A percentile compares a stretch with the other conserved stretches of the same genome.
These are phyloP conservation scores for Bruguiera gymnorhiza DNA, from an alignment of 345 rosid genomes.

Conservation along the genomic window DNA sequence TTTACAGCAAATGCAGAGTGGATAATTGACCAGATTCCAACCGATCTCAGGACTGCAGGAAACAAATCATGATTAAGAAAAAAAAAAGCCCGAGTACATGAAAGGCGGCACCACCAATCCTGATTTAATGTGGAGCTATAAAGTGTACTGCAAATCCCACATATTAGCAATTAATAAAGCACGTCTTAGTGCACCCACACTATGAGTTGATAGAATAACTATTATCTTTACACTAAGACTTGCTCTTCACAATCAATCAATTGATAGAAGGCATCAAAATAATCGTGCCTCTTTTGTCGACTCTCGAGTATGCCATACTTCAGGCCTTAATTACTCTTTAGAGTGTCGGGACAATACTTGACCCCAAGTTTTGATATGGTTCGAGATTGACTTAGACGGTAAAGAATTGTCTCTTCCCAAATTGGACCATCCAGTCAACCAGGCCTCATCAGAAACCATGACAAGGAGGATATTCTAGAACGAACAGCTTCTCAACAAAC, in stretches of 20 bases:
- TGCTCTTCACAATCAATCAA: too few relatives aligned
- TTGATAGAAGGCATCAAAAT: too few relatives aligned
- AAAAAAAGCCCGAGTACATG: not conserved
- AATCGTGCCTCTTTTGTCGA: too few relatives aligned
- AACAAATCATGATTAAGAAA: not conserved
- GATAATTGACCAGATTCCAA: not conserved
- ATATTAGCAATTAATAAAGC: too few relatives aligned
- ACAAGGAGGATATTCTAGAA: not conserved
- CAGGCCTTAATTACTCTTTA: too few relatives aligned
- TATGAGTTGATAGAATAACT: too few relatives aligned
- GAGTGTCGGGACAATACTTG: too few relatives aligned
- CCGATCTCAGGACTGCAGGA: not conserved
- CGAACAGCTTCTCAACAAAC: not conserved
- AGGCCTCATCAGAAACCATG: not conserved
- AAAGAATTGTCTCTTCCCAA: not conserved
- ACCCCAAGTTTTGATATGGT: too few relatives aligned
- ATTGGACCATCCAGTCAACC: not conserved
- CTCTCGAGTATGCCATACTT: too few relatives aligned
- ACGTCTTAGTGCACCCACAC: too few relatives aligned
- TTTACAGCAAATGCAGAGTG: constrained; percentile 1
- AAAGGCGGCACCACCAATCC: not conserved
- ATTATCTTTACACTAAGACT: too few relatives aligned
- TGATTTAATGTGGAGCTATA: not conserved
- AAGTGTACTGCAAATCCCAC: not conserved
- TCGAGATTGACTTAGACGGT: too few relatives aligned